Percentiles rank a stretch among this genome's conserved stretches.
Conservation (phyloP, 345 rosid genomes). For the Kandelia obovata region DNA sequence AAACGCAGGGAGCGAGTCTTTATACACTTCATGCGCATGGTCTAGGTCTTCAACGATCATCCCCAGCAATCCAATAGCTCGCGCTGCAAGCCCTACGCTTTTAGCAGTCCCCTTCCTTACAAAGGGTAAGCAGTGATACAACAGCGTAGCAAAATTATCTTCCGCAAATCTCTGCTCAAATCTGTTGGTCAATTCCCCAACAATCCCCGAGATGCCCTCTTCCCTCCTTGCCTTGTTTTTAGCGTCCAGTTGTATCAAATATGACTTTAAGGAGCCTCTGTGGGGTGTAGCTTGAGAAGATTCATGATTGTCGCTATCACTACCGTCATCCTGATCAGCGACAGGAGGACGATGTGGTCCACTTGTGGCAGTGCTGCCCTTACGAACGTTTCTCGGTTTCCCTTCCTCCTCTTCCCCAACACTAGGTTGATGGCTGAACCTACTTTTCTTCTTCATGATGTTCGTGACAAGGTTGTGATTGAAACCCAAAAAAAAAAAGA, state of each 20-base stretch:
- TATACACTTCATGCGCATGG: conserved; percentile 4
- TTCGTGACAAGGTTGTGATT: too few relatives aligned
- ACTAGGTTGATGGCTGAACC: too few relatives aligned
- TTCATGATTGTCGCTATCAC: too few relatives aligned
- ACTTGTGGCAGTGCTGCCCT: too few relatives aligned
- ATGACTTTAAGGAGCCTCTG: background rate
- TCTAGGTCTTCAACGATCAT: conserved; percentile 2
- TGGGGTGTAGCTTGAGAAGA: too few relatives aligned
- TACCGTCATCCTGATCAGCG: too few relatives aligned
- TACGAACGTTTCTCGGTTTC: too few relatives aligned
- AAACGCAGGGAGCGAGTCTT: conserved; percentile 2
- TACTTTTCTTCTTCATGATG: too few relatives aligned
- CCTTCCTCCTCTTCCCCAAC: too few relatives aligned
- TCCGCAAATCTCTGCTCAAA: background rate
- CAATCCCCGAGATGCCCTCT: background rate
- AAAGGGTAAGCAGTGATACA: background rate
- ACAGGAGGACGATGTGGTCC: too few relatives aligned
- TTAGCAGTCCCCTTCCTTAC: background rate
- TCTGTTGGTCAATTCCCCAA: conserved; percentile 1
- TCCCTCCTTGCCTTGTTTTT: conserved; percentile 3
- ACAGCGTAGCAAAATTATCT: conserved; percentile 1
- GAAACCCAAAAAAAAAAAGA: too few relatives aligned
- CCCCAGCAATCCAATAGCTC: background rate
- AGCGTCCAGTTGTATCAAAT: background rate
- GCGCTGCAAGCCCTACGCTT: background rate